phyloP scores from a whole-genome alignment of 2,329 filamentous ascomycete species.

The Fusarium humuli region DNA sequence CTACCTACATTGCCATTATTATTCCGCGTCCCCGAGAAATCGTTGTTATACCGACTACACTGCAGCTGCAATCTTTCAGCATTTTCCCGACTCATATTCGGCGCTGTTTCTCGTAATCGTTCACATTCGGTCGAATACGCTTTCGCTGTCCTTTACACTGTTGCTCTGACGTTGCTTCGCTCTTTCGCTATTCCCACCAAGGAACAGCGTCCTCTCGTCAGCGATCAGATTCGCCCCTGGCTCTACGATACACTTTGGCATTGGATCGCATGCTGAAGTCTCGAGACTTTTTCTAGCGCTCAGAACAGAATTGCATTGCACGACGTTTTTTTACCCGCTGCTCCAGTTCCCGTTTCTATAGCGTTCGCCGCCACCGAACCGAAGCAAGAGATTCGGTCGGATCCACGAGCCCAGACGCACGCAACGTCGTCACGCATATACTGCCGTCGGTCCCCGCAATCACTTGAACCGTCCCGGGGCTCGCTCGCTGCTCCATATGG shows the following conservation, averaged over 20 bases:
- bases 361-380: conserved; percentile 28
- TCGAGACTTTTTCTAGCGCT: conserved; percentile 22
- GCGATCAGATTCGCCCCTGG: conserved; percentile 38
- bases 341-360: conserved; percentile 35
- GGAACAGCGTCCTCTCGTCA: conserved; percentile 43
- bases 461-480: conserved; percentile 45
- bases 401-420: conserved; percentile 32
- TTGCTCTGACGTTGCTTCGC: conserved; percentile 31
- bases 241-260: conserved; percentile 32
- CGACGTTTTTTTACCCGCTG: conserved; percentile 24
- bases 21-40: conserved; percentile 41
- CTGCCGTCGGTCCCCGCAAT: conserved; percentile 42
- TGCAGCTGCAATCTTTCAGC: conserved; percentile 21
- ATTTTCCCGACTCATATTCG: conserved; percentile 18
- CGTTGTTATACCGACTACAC: conserved; percentile 39
- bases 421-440: conserved; percentile 40
- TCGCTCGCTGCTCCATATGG: conserved; percentile 54
- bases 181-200: conserved; percentile 40
- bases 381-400: conserved; percentile 20
- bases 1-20: conserved; percentile 45
- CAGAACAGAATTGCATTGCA: conserved; percentile 12
- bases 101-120: conserved; percentile 34
- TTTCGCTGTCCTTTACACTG: conserved; percentile 31
- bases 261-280: conserved; percentile 43
- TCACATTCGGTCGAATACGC: conserved; percentile 32